Conservation (phyloP, 73 alveolate genomes). For the Paramecium tetraurelia region DNA sequence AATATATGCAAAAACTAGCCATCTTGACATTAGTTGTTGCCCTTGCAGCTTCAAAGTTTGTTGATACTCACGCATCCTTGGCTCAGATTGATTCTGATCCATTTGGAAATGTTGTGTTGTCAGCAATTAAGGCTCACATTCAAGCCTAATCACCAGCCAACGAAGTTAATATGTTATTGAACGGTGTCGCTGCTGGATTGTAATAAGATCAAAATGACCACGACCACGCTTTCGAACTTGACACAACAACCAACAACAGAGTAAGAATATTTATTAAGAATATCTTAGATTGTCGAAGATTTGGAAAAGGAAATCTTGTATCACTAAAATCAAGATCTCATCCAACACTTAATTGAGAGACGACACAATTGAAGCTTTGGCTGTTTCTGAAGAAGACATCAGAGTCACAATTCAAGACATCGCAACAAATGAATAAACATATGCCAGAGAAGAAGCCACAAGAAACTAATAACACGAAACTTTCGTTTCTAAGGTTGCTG, state of each 20-base stretch:
- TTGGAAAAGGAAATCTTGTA: constrained; percentile 25
- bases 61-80: constrained; percentile 38
- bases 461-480: constrained; percentile 42
- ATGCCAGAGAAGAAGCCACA: constrained; percentile 51
- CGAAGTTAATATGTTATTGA: constrained; percentile 29
- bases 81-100: constrained; percentile 54
- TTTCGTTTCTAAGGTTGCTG: constrained; percentile 16
- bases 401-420: constrained; percentile 44
- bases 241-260: neutral
- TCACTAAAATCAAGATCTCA: neutral
- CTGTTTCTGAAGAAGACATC: constrained; percentile 48
- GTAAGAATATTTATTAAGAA: neutral
- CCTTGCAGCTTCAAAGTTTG: constrained; percentile 21
- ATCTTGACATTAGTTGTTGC: constrained; percentile 47
- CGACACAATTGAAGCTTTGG: constrained; percentile 45
- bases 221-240: constrained; percentile 20
- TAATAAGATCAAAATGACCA: constrained; percentile 11
- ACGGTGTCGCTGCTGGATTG: constrained; percentile 48
- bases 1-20: constrained; percentile 47
- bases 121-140: constrained; percentile 46
- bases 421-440: constrained; percentile 35
- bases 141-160: constrained; percentile 50
- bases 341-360: constrained; percentile 41
- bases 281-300: constrained; percentile 1
- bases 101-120: constrained; percentile 52